phyloP scores from a whole-genome alignment of 352 stramenopile species.

The Globisporangium ultimum region DNA sequence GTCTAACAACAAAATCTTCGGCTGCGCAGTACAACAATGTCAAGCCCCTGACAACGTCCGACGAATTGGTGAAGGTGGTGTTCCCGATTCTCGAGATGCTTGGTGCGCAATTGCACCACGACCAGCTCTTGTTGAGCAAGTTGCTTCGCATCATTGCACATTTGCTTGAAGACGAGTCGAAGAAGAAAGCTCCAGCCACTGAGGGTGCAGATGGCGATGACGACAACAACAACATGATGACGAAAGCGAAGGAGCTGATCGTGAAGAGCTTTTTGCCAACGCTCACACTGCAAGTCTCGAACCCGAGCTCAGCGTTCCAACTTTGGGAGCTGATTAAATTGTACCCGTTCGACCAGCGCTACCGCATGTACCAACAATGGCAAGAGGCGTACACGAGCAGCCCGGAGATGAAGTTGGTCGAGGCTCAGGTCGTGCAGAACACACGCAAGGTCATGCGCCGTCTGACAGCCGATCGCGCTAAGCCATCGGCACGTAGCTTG shows the following conservation, averaged over 20 bases:
- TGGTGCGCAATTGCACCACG: constrained; percentile 58
- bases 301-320: constrained; percentile 70
- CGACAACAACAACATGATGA: constrained; percentile 12
- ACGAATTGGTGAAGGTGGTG: constrained; percentile 46
- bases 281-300: constrained; percentile 70
- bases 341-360: constrained; percentile 75
- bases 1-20: neutral
- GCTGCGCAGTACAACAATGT: constrained; percentile 14
- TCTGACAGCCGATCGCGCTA: constrained; percentile 77
- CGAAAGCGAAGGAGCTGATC: constrained; percentile 49
- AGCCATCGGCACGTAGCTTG: constrained; percentile 65
- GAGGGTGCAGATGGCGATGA: neutral
- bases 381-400: constrained; percentile 54
- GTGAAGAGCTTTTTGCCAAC: constrained; percentile 67
- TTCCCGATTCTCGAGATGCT: constrained; percentile 66
- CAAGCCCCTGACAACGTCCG: constrained; percentile 28
- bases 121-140: constrained; percentile 73
- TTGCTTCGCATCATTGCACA: constrained; percentile 63
- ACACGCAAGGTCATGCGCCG: constrained; percentile 79
- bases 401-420: constrained; percentile 59
- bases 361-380: constrained; percentile 81
- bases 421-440: constrained; percentile 64
- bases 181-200: constrained; percentile 19
- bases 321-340: constrained; percentile 83
- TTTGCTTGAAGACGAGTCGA: constrained; percentile 31